Conservation (phyloP, 345 rosid species). For the Eucalyptus caleyi region DNA sequence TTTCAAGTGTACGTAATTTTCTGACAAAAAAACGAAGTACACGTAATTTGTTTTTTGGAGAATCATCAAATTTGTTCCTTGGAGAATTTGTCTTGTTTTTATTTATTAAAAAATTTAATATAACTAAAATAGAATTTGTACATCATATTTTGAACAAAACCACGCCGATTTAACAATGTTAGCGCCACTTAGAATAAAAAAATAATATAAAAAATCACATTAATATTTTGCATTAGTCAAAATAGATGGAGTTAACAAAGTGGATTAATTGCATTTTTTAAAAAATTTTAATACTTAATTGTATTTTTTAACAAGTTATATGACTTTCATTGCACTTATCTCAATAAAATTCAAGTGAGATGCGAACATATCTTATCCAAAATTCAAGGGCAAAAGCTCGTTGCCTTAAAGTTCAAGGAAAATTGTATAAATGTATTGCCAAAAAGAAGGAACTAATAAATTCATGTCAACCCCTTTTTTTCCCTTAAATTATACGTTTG, state of each 20-base stretch:
- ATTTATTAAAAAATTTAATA: no score
- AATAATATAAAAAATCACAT: not conserved
- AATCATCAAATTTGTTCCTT: not conserved
- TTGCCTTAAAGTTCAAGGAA: not conserved
- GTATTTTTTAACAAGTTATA: not conserved
- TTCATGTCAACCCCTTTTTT: not conserved
- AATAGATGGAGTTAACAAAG: not conserved
- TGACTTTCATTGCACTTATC: not conserved
- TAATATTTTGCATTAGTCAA: no score
- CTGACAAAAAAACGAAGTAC: not conserved
- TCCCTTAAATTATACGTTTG: not conserved
- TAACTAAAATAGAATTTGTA: no score
- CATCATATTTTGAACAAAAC: no score
- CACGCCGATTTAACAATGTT: no score
- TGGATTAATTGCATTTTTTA: no score
- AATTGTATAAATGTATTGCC: not conserved
- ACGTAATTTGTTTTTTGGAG: not conserved
- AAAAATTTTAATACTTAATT: accelerated
- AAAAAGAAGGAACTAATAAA: not conserved
- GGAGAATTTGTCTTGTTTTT: not conserved
- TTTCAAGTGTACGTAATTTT: not conserved
- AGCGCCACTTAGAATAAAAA: not conserved
- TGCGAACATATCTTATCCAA: not conserved
- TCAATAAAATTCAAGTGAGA: not conserved
- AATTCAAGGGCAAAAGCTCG: accelerated